Conservation (phyloP, 352 stramenopile genomes). For the Globisporangium middletonii region DNA sequence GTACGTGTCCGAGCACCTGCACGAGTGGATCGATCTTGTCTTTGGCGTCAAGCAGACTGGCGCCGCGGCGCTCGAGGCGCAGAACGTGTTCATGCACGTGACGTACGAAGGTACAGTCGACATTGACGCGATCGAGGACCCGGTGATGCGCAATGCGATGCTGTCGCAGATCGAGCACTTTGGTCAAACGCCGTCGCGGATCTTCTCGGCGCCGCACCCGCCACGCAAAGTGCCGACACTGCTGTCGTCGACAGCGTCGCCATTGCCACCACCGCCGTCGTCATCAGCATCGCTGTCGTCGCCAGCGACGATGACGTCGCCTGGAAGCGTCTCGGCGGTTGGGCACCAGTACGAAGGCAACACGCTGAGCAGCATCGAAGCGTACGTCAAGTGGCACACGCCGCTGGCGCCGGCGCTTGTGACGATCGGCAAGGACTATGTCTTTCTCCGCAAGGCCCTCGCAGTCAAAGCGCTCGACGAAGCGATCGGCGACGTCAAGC, state of each 20-base stretch:
- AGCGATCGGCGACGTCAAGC: conserved; percentile 45
- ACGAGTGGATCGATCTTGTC: conserved; percentile 98
- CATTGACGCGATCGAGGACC: conserved; percentile 79
- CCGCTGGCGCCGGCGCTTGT: conserved; percentile 59
- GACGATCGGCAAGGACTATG: conserved; percentile 73
- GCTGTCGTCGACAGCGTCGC: conserved; percentile 1
- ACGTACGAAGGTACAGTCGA: conserved; percentile 81
- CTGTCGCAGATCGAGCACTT: conserved; percentile 90
- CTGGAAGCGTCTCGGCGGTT: conserved; percentile 3
- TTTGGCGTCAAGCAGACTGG: conserved; percentile 96
- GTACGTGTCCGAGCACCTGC: conserved; percentile 94
- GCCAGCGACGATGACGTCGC: background rate
- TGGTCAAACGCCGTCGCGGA: conserved; percentile 77
- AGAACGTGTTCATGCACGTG: conserved; percentile 92
- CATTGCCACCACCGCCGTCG: background rate
- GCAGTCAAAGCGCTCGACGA: conserved; percentile 29
- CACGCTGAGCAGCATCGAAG: conserved; percentile 53
- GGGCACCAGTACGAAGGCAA: conserved; percentile 52
- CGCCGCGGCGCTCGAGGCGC: conserved; percentile 80
- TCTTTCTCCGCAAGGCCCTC: conserved; percentile 57
- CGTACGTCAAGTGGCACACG: conserved; percentile 74
- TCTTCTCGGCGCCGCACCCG: conserved; percentile 68
- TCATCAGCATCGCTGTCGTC: conserved; percentile 4
- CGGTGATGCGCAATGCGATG: conserved; percentile 89
- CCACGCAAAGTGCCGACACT: conserved; percentile 47